Conservation (phyloP, 495 filamentous ascomycete species). For the Penicillium fimorum region DNA sequence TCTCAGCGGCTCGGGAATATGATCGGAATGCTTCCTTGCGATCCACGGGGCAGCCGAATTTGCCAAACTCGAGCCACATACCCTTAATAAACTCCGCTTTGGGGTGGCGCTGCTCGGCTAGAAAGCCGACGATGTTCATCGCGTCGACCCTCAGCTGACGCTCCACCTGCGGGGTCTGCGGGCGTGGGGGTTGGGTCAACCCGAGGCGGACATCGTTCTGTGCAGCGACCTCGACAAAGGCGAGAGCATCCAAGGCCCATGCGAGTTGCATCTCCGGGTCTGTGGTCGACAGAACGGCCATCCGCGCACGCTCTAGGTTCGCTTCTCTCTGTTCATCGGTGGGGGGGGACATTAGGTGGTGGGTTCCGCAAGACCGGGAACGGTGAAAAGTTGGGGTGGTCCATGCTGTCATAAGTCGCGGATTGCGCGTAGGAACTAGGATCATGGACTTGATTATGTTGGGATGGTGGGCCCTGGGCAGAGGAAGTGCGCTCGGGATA, state of each 20-base stretch:
- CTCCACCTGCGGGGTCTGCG: conserved; percentile 79
- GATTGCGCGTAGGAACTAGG: conserved; percentile 42
- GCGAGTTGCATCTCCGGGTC: conserved; percentile 95
- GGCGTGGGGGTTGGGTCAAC: conserved; percentile 61
- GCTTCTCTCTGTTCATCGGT: conserved; percentile 92
- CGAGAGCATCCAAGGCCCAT: conserved; percentile 91
- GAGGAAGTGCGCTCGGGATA: conserved; percentile 45
- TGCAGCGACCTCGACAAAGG: conserved; percentile 81
- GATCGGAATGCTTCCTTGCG: conserved; percentile 90
- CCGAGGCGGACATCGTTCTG: conserved; percentile 64
- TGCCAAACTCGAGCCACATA: conserved; percentile 98
- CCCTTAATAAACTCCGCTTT: conserved; percentile 92
- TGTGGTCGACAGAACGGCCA: conserved; percentile 84
- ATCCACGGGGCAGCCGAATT: conserved; percentile 83
- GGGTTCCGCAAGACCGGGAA: conserved; percentile 82
- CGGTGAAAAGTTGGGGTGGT: conserved; percentile 80
- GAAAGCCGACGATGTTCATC: conserved; percentile 83
- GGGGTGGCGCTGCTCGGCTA: conserved; percentile 88
- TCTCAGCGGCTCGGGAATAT: conserved; percentile 82
- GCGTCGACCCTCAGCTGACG: conserved; percentile 86
- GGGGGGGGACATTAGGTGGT: conserved; percentile 83
- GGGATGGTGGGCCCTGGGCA: conserved; percentile 33
- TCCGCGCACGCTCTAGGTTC: conserved; percentile 76
- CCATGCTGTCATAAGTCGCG: conserved; percentile 47
- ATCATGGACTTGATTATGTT: conserved; percentile 32